phyloP scores from a whole-genome alignment of 2,329 filamentous ascomycete species.

The Leptographium procerum region DNA sequence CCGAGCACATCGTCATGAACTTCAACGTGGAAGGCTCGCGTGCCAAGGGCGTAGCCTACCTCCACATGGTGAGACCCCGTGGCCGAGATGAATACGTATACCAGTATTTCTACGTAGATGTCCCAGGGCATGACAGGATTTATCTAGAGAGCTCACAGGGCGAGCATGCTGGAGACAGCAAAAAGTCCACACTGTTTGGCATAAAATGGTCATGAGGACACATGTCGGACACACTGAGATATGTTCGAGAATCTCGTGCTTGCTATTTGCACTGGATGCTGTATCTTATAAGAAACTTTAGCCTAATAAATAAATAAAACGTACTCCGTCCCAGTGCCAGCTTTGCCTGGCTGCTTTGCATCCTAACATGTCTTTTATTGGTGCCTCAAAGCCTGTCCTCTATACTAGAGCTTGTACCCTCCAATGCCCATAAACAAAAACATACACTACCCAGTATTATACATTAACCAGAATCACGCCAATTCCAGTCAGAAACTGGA shows the following conservation, averaged over 20 bases:
- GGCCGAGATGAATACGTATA: conserved; percentile 63
- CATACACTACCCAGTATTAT: not conserved
- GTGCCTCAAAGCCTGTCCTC: not conserved
- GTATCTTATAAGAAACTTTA: not conserved
- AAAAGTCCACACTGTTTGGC: conserved; percentile 47
- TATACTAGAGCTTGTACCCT: not conserved
- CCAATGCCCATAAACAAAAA: not conserved
- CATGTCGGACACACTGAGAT: not conserved
- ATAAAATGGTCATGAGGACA: conserved; percentile 40
- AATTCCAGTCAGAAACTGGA: too few species aligned
- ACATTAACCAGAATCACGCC: not conserved
- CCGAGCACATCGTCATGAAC: conserved; percentile 72
- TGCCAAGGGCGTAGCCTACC: conserved; percentile 59
- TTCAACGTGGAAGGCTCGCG: conserved; percentile 77
- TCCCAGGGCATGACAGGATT: conserved; percentile 56
- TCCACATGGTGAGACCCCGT: conserved; percentile 64
- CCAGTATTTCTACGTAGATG: conserved; percentile 67
- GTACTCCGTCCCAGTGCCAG: not conserved
- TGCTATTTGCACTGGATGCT: not conserved
- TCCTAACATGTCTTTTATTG: not conserved
- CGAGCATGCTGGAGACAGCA: conserved; percentile 9
- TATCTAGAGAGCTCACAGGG: conserved; percentile 52
- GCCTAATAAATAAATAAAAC: too few species aligned
- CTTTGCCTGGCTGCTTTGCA: not conserved
- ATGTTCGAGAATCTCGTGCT: not conserved